Conservation (phyloP, 495 filamentous ascomycete species). For the Podospora bellae-mahoneyi region DNA sequence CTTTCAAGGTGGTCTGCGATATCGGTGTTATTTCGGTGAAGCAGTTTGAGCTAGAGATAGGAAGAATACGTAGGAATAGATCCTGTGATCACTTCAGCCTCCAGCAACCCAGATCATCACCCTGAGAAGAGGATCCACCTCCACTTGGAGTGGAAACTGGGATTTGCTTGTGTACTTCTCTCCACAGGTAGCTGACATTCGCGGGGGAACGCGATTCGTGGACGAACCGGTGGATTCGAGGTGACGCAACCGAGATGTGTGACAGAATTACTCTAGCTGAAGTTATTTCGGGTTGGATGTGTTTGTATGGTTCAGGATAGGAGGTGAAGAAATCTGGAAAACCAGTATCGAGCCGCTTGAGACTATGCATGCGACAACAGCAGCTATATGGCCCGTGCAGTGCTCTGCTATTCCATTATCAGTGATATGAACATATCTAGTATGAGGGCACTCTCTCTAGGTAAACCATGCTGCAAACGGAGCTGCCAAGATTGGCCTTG, state of each 20-base stretch:
- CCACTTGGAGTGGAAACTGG: background rate
- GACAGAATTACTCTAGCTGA: too few relatives aligned
- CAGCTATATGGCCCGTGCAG: background rate
- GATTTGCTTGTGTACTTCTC: slow-evolving; percentile 1
- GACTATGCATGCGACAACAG: too few relatives aligned
- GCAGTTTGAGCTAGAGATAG: background rate
- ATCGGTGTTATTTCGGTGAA: background rate
- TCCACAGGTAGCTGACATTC: background rate
- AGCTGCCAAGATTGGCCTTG: background rate
- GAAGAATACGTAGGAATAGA: background rate
- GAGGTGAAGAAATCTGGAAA: too few relatives aligned
- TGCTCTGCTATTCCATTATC: background rate
- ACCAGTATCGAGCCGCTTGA: too few relatives aligned
- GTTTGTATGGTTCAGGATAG: too few relatives aligned
- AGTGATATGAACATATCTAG: background rate
- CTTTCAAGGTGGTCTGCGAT: background rate
- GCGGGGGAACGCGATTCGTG: slow-evolving; percentile 2
- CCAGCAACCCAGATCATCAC: background rate
- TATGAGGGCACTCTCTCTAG: background rate
- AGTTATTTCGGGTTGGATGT: too few relatives aligned
- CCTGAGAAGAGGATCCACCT: background rate
- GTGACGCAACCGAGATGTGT: too few relatives aligned
- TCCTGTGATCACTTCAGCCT: background rate
- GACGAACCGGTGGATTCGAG: background rate
- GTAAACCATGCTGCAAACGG: background rate